Base-by-base conservation (phyloP, 768 basidiomycete species). In the Phlebiopsis flavidoalba region DNA sequence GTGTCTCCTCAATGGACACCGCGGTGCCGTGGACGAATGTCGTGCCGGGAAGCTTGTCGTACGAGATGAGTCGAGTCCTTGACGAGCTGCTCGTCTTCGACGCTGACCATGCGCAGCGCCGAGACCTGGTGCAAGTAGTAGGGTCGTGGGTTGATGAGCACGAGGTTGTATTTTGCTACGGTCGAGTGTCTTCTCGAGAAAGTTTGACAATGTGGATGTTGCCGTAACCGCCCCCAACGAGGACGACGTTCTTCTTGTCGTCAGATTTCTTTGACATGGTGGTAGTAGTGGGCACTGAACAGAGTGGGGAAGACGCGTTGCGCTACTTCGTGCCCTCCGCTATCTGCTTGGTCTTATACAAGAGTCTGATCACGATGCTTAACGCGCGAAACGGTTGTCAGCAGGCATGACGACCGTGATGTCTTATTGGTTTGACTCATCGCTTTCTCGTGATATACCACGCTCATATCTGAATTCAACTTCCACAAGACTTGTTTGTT, bases 181-280 rank as follows among this genome's bases (percentile, higher is more conserved):
- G 68, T 83, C 76, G 62, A 89, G 78, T 47, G 76, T 77, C 10
- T 74, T 67, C 3, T 84, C 80, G 59, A 89, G 83, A n/a, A 67
- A 69, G 31, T 78, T n/a, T 77, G 1, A 78, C 79, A 53, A 80
- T 63, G 12, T 74, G 64, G 24, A 74, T 71, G 10, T 87, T 87
- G 1, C 77, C 79, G n/a, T 71, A 74, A 52, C 84, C 87, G 33
- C 83, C 88, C 47, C 85, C 84, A 51, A 87, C 72, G 62, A 88
- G 73, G 35, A 87, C 75, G 63, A 76, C 69, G 60, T 70, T 75
- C 59, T 69, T 67, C 60, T 66, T 65, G 35, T 59, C 37, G 53
- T 58, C 61, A 43, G 33, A 37, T 40, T 64, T 62, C 56, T 67
- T 63, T 15, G 62, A 37, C 58, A 63, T 65, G 3, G 48, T 26